Evolutionary conservation across 2,329 filamentous ascomycete genomes (phyloP).

Genomic region (Aureobasidium sp.): DNA sequence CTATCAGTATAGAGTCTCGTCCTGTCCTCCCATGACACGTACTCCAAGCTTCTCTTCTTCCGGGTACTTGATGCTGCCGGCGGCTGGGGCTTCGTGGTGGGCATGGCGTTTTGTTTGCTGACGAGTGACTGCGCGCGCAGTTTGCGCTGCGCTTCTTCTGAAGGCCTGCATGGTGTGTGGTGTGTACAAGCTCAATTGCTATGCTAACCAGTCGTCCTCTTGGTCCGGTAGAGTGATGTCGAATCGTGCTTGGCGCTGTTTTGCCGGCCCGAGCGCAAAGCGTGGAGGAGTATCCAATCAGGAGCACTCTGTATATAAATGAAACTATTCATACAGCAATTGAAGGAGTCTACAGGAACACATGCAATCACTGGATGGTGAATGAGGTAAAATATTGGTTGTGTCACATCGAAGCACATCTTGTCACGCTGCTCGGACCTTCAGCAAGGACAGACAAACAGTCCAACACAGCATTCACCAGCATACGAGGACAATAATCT

Average conservation of each 20-base stretch:
- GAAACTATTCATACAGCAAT: background rate
- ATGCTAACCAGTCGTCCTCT: background rate
- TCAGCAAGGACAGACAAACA: background rate
- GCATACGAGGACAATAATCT: background rate
- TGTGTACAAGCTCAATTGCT: background rate
- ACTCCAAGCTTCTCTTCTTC: constrained; percentile 44
- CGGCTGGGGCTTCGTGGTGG: constrained; percentile 28
- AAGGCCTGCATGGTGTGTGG: constrained; percentile 35
- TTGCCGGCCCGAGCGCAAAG: background rate
- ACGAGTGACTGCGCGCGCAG: constrained; percentile 25
- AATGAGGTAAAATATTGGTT: background rate
- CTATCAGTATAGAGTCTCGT: background rate
- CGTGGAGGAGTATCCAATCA: background rate
- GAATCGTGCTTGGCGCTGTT: constrained; percentile 3
- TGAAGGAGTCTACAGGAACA: background rate
- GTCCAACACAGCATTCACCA: background rate
- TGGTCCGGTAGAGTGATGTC: background rate
- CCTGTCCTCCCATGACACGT: constrained; percentile 25
- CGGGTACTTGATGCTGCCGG: constrained; percentile 24
- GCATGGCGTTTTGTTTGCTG: constrained; percentile 34
- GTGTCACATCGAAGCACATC: background rate
- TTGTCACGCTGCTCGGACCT: background rate
- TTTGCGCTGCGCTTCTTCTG: constrained; percentile 34
- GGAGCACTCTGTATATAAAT: background rate
- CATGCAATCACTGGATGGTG: background rate